Evolutionary conservation across 2,329 filamentous ascomycete genomes (phyloP), one percentile per base, ranked within the genome.

Genomic region (Sclerotinia nivalis): DNA sequence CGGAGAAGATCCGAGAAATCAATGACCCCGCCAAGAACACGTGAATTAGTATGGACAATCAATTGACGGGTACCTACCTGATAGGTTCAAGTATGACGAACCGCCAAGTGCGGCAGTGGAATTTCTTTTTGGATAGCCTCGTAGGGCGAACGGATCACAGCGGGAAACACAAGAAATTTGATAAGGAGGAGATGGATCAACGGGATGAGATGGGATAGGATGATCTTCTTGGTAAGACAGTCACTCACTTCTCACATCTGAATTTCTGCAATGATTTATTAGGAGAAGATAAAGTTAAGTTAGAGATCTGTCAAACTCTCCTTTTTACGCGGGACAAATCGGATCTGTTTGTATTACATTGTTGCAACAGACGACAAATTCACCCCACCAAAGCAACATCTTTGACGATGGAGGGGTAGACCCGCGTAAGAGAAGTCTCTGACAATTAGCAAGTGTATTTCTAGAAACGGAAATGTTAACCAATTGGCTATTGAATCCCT

Each of bases 1-100:
- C 54, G 54, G 45, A 31, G 47, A 18, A 52, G 31, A 20, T 40
- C 60, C 55, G 45, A 62, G 4, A 40, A 45, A n/a, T 50, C 56
- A 49, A n/a, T 37, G 2, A 62, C 66, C 58, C 66, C 66, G 22
- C 66, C 37, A 62, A 34, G 37, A 43, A 1, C 66, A 68, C 66
- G 66, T 68, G 66, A 62, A 1, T 13, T 9, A 20, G 8, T 20
- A 1, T n/a, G 9, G 12, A 28, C 31, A 12, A n/a, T n/a, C 34
- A 54, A 52, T n/a, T 28, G n/a, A 20, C 28, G 54, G 40, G n/a
- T n/a, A n/a, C n/a, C n/a, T 34, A 61, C 31, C 45, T 60, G 66
- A 50, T 49, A 43, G 20, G 47, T 61, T 52, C 34, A 37, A 22
- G 66, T 68, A 62, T 62, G 56, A 54, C 56, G 66, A 54, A 52